A percentile compares a stretch with the other conserved stretches of the same genome.
These are phyloP conservation scores for Nematocida ausubeli DNA, from an alignment of 371 early-diverging fungal genomes.

Conservation along the genomic window DNA sequence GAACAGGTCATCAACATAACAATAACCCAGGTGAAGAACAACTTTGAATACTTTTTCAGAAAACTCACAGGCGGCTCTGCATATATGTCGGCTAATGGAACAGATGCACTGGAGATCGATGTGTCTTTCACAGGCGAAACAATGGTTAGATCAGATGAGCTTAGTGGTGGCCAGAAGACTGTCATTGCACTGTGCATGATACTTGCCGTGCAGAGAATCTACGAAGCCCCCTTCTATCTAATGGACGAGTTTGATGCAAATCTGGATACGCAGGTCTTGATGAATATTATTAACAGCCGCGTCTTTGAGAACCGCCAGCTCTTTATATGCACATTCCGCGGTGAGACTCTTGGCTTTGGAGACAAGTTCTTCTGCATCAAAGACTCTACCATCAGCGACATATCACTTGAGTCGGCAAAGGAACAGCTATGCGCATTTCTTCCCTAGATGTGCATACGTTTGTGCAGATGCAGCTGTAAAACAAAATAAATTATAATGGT, in stretches of 20 bases:
- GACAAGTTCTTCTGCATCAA: conserved; percentile 60
- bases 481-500: too few species aligned
- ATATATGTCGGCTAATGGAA: background rate
- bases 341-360: conserved; percentile 59
- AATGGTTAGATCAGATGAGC: conserved; percentile 26
- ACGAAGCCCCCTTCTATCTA: conserved; percentile 96
- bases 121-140: conserved; percentile 28
- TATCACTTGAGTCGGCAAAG: background rate
- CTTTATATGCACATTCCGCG: conserved; percentile 65
- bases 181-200: conserved; percentile 91
- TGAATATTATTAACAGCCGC: conserved; percentile 28
- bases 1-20: conserved; percentile 60
- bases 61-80: conserved; percentile 55
- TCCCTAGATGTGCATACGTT: too few species aligned
- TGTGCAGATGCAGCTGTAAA: too few species aligned
- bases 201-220: conserved; percentile 93
- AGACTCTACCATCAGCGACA: background rate
- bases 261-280: conserved; percentile 72
- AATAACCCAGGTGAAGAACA: conserved; percentile 50
- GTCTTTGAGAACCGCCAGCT: conserved; percentile 49
- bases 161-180: conserved; percentile 95
- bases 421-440: conserved; percentile 4
- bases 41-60: conserved; percentile 63
- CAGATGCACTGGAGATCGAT: conserved; percentile 16
- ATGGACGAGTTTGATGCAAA: conserved; percentile 99